phyloP scores from a whole-genome alignment of 352 stramenopile genomes.

The Pythium aquatile region DNA sequence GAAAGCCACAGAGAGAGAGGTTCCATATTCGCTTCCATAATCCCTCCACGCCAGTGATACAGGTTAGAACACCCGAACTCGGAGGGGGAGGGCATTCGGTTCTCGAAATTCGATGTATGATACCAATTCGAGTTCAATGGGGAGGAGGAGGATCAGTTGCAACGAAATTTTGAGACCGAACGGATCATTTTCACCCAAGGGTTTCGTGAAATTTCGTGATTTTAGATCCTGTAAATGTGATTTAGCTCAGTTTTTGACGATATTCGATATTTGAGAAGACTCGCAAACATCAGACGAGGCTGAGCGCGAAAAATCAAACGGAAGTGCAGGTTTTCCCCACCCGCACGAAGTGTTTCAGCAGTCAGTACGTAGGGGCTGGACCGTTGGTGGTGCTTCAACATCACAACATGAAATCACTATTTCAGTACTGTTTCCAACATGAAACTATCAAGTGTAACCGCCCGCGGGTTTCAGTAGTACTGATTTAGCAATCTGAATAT shows the following conservation, averaged over 20 bases:
- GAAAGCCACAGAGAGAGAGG: background rate
- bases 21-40: background rate
- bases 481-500: slow-evolving; percentile 3
- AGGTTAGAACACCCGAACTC: slow-evolving; percentile 4
- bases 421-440: background rate
- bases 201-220: background rate
- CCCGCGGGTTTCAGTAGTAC: background rate
- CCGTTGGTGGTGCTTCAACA: slow-evolving; percentile 1
- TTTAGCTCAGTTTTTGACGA: background rate
- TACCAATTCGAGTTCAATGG: background rate
- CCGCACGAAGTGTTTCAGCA: slow-evolving; percentile 13
- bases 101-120: too few relatives aligned
- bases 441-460: background rate
- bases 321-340: slow-evolving; percentile 15
- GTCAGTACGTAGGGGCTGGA: slow-evolving; percentile 19
- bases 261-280: too few relatives aligned
- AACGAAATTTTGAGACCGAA: background rate
- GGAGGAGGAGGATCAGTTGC: background rate
- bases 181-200: background rate
- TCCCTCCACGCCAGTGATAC: background rate
- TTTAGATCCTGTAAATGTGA: background rate
- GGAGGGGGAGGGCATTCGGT: background rate
- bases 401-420: slow-evolving; percentile 1
- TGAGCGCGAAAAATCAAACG: background rate
- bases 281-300: background rate